Conservation (phyloP, 805 yeast species). For the Hanseniaspora mollemarum region DNA sequence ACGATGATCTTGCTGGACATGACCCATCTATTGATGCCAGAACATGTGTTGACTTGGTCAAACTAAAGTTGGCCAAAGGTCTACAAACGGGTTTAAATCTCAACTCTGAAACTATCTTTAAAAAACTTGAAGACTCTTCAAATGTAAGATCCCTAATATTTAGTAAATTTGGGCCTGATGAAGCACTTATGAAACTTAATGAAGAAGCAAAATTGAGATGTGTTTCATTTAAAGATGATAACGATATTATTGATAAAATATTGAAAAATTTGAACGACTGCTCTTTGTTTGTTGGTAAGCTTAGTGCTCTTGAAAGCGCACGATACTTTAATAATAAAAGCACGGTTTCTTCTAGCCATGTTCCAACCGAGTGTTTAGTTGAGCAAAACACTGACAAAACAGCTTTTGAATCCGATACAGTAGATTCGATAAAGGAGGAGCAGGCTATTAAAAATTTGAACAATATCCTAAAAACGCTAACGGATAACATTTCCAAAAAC, state of each 20-base stretch:
- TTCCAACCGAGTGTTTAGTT: too few relatives aligned
- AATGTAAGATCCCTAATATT: slow-evolving; percentile 26
- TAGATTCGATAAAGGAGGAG: slow-evolving; percentile 19
- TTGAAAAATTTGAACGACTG: slow-evolving; percentile 30
- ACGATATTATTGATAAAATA: slow-evolving; percentile 41
- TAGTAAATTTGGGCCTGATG: slow-evolving; percentile 30
- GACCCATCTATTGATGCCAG: slow-evolving; percentile 77
- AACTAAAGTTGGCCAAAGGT: slow-evolving; percentile 60
- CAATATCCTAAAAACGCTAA: slow-evolving; percentile 37
- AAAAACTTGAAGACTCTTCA: slow-evolving; percentile 28
- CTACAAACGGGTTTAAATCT: slow-evolving; percentile 46
- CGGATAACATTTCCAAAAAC: slow-evolving; percentile 43
- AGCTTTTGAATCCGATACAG: slow-evolving; percentile 11
- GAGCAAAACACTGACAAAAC: background rate
- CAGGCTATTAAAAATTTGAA: slow-evolving; percentile 32
- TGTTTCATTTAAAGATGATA: slow-evolving; percentile 46
- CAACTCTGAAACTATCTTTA: slow-evolving; percentile 35
- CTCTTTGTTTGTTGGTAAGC: slow-evolving; percentile 43
- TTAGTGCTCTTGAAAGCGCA: slow-evolving; percentile 48
- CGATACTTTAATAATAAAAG: slow-evolving; percentile 17
- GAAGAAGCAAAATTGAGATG: slow-evolving; percentile 26
- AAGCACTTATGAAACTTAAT: slow-evolving; percentile 21
- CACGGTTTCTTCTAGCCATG: background rate
- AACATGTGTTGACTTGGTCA: slow-evolving; percentile 67
- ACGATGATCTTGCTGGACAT: slow-evolving; percentile 54